Conservation (phyloP, 2,329 filamentous ascomycete species). For the Paraconiothyrium brasiliense region DNA sequence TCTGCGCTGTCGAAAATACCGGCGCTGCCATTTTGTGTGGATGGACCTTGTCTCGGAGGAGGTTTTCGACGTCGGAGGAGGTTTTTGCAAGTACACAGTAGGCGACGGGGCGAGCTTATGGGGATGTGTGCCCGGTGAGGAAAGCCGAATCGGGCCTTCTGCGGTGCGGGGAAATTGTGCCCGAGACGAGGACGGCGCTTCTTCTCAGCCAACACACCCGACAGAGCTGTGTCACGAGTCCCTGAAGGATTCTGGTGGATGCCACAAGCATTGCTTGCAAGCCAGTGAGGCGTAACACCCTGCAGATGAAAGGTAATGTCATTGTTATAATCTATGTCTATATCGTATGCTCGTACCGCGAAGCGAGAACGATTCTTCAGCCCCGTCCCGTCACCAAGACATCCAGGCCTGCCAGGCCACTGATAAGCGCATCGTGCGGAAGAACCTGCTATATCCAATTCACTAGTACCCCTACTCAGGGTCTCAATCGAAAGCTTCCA, state of each 20-base stretch:
- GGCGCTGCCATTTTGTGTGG: not conserved
- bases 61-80: conserved; percentile 11
- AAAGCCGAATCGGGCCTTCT: conserved; percentile 23
- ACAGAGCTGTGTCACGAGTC: no score
- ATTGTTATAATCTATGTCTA: no score
- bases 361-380: no score
- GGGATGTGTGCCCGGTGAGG: not conserved
- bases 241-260: no score
- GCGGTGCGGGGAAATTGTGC: conserved; percentile 21
- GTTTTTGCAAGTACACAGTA: conserved; percentile 11
- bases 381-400: no score
- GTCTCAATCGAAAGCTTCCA: not conserved
- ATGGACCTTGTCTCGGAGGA: conserved; percentile 9
- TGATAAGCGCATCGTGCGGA: not conserved
- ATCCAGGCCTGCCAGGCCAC: not conserved
- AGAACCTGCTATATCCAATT: not conserved
- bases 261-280: no score
- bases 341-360: no score
- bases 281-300: no score
- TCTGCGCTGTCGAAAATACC: conserved; percentile 1
- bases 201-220: no score
- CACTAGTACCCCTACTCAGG: not conserved
- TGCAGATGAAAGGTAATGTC: no score
- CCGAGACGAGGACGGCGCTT: not conserved
- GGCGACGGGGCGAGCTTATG: not conserved